Evolutionary conservation across 202 grass and related monocot species (phyloP), one percentile per base, ranked within the genome.

Genomic region (Saccharum hybrid): DNA sequence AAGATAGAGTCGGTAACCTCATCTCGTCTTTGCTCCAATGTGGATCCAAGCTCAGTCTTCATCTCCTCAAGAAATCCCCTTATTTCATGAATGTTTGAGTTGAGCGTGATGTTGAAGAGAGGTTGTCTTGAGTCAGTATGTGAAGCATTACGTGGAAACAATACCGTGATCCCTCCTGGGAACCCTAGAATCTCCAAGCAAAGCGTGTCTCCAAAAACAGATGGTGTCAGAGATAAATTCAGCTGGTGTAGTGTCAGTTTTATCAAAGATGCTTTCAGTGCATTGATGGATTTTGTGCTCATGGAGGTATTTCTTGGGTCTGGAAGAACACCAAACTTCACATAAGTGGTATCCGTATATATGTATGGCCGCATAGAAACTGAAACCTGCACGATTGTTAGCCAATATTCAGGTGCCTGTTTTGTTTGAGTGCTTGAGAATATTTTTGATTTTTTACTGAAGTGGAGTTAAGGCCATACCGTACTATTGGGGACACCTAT

Each of bases 91-190:
- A 94, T 84, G 54, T 66, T 81, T 39, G 37, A 84, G 51, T 88
- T 74, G 56, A 94, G 68, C 16, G 71, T 92, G n/a, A 92, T 45
- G 45, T 86, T 74, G 81, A 94, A 94, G 23, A 92, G 31, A 85
- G 59, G 74, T 15, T 64, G 60, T 14, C 40, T 68, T 33, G 14
- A 57, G 21, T 86, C 72, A 73, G 52, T 5, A 67, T 65, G 74
- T 33, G 48, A 78, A 73, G 75, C 78, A 81, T 39, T 77, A 4
- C 57, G 85, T 38, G 69, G 79, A 78, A 83, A 77, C 39, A 74
- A 41, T 72, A 94, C 60, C 49, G 90, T 92, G 34, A 92, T 90
- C 83, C 90, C 92, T 88, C 87, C 92, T 72, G 92, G 88, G 82
- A 94, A 94, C 40, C 74, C 78, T 59, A 94, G 60, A 38, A 94